Conservation (phyloP, 148 eudicot species). For the Polygonum maritimum region DNA sequence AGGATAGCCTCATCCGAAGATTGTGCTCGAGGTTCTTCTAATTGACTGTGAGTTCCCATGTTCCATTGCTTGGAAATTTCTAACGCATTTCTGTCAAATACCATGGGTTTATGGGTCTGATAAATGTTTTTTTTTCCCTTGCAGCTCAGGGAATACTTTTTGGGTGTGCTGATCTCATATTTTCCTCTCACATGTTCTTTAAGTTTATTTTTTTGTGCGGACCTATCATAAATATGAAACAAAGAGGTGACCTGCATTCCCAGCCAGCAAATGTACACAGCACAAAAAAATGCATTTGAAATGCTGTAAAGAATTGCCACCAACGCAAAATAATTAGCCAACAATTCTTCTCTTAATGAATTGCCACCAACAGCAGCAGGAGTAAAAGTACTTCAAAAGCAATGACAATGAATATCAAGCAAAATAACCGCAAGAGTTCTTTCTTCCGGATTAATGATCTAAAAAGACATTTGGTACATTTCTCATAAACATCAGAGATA, state of each 20-base stretch:
- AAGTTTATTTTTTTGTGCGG: constrained; percentile 68
- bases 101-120: constrained; percentile 8
- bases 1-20: constrained; percentile 46
- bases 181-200: constrained; percentile 98
- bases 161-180: constrained; percentile 98
- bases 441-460: background rate
- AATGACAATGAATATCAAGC: background rate
- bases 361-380: background rate
- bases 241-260: constrained; percentile 37
- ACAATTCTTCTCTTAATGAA: background rate
- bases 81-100: background rate
- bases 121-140: constrained; percentile 7
- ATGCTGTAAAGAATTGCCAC: too few relatives aligned
- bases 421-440: background rate
- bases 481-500: background rate
- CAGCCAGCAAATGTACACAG: background rate
- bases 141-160: constrained; percentile 80
- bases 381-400: background rate
- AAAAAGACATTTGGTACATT: background rate
- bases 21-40: constrained; percentile 40
- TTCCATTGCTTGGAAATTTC: background rate
- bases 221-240: constrained; percentile 90
- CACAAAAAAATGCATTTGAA: too few relatives aligned
- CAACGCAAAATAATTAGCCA: background rate
- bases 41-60: constrained; percentile 42